phyloP scores from a whole-genome alignment of 441 rosid species.

The Populus hybrid region DNA sequence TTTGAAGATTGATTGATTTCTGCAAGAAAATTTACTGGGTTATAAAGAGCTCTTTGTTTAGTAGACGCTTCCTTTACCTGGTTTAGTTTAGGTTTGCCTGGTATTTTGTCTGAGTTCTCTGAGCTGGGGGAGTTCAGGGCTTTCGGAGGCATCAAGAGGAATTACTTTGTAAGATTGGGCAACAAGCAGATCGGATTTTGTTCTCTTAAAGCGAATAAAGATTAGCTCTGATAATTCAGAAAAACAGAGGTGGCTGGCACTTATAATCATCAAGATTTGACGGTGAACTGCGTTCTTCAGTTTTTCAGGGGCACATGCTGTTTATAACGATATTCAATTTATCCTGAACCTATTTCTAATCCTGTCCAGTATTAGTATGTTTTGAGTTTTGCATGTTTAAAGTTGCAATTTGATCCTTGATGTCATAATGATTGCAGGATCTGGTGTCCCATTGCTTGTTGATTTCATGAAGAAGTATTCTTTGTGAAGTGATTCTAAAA shows the following conservation, averaged over 20 bases:
- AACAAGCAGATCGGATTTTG: constrained; percentile 1
- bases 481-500: constrained; percentile 33
- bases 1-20: constrained; percentile 6
- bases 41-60: constrained; percentile 14
- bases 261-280: constrained; percentile 23
- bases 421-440: constrained; percentile 37
- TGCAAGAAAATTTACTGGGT: constrained; percentile 11
- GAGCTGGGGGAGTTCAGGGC: constrained; percentile 12
- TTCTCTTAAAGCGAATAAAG: constrained; percentile 3
- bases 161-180: constrained; percentile 8
- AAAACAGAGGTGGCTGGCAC: constrained; percentile 13
- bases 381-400: constrained; percentile 11
- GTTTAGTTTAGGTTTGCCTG: constrained; percentile 1
- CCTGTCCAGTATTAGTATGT: background rate
- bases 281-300: constrained; percentile 19
- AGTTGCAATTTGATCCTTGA: background rate
- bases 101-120: constrained; percentile 1
- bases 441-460: constrained; percentile 24
- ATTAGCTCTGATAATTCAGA: constrained; percentile 17
- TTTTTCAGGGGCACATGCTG: constrained; percentile 6
- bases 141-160: constrained; percentile 4
- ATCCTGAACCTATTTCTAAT: background rate
- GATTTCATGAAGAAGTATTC: constrained; percentile 17
- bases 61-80: background rate
- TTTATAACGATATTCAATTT: constrained; percentile 4